Percentiles rank a stretch among this genome's conserved stretches.
phyloP scores from a whole-genome alignment of 768 basidiomycete species.

The Calocybe cyanea region DNA sequence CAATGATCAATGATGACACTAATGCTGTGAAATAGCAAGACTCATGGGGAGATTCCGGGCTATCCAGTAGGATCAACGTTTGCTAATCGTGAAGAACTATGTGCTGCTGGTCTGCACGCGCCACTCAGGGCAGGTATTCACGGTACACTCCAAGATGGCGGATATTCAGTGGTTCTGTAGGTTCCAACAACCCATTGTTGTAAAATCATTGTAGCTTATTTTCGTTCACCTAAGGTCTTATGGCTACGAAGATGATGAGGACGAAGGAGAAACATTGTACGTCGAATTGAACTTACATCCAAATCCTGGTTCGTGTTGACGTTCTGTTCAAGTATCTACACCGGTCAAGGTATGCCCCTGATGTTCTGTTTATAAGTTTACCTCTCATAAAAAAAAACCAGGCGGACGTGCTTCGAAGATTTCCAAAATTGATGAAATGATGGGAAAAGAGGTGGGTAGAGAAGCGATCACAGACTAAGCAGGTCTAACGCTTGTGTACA shows the following conservation, averaged over 20 bases:
- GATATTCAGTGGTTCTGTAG: slow-evolving; percentile 37
- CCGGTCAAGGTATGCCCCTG: slow-evolving; percentile 17
- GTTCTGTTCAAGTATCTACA: slow-evolving; percentile 13
- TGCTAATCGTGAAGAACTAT: slow-evolving; percentile 15
- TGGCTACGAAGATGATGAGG: slow-evolving; percentile 39
- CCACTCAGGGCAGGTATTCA: slow-evolving; percentile 34
- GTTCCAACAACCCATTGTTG: not conserved
- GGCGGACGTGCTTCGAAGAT: slow-evolving; percentile 15
- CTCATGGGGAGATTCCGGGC: slow-evolving; percentile 27
- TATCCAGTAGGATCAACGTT: slow-evolving; percentile 21
- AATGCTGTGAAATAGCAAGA: too few species aligned
- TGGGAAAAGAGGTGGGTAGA: slow-evolving; percentile 15
- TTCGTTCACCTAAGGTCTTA: slow-evolving; percentile 20
- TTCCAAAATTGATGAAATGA: slow-evolving; percentile 8
- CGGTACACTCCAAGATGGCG: slow-evolving; percentile 24
- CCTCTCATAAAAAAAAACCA: slow-evolving; percentile 5
- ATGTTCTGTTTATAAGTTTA: not conserved
- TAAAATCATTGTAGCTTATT: not conserved
- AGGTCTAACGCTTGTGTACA: not conserved
- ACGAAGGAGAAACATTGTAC: slow-evolving; percentile 33
- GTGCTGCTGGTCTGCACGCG: slow-evolving; percentile 28
- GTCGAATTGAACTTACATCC: slow-evolving; percentile 8
- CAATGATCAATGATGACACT: too few species aligned
- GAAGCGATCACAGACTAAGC: not conserved
- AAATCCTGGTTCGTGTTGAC: not conserved